Base-by-base conservation (phyloP, 257 asterid species). In the Verbascum thapsus region DNA sequence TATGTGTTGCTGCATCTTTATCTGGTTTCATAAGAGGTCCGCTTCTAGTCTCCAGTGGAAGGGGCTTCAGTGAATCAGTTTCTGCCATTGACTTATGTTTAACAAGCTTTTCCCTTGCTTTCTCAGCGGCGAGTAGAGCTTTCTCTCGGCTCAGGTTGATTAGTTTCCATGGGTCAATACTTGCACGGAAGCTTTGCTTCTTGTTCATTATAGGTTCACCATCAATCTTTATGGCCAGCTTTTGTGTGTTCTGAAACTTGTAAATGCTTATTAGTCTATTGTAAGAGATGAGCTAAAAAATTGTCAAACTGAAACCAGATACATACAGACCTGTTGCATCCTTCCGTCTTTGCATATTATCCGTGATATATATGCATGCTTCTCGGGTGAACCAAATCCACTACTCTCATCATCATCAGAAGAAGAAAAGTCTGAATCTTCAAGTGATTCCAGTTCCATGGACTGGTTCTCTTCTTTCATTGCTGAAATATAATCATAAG, bases 101-200 rank as follows among this genome's bases (percentile, higher is more conserved):
- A 58, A 54, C 68, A 51, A 85, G 88, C 72, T 76, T 84, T 79
- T 85, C 91, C 78, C 86, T 86, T 50, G 95, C 95, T 76, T 71
- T 83, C 63, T 77, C 84, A 8, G 88, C 89, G 45, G 90, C 97
- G 19, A 73, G 69, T 43, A 87, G 79, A 42, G 88, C 96, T 79
- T 75, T 89, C 73, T 89, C 97, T 64, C 85, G 69, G 75, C 91
- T 92, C 89, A 92, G 72, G 61, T 71, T 85, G 68, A 88, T 77
- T 63, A 92, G 86, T 74, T 83, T 92, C 98, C 98, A 92, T 3
- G 97, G 98, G 71, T 92, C 87, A 71, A 92, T 88, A 85, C 85
- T 86, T 30, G 90, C 96, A 6, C 73, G 95, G 74, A 85, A 88
- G 16, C 89, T 90, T 76, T 70, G 88, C 76, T 79, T 85, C 54